Evolutionary conservation across 164 flowering plant species (phyloP), one percentile per base, ranked within the genome.

Genomic region (Stephania yunnanensis): DNA sequence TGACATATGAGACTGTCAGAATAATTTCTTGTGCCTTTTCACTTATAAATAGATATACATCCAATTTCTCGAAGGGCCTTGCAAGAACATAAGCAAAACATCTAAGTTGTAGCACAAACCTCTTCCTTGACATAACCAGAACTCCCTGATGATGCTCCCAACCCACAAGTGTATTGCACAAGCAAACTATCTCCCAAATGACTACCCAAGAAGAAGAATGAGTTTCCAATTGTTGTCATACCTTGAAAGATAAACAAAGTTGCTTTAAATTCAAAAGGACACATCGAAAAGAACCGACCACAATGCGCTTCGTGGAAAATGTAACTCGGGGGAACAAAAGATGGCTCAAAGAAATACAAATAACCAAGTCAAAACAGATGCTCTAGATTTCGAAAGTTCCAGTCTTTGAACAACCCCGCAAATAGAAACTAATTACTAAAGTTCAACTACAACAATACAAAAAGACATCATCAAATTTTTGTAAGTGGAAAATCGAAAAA

Each of bases 141-240:
- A 74, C 85, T 82, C 53, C 80, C 63, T 52, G 61, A 52, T 44
- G 94, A 78, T 46, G 85, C 46, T 73, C 88, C 87, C 61, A 75
- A 76, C 58, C 93, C 94, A 87, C 88, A 85, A 52, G 87, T 78
- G 79, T 79, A 96, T 80, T 96, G 99, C 83, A 96, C 99, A 75
- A 96, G 93, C 80, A 92, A 78, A 83, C 99, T 91, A 75, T 96
- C 99, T 50, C 99, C 99, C 82, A 94, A 78, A 68, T 97, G 95
- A 83, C 99, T 96, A 25, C 90, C 99, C 78, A 96, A 80, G 81
- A 96, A 96, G 80, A 96, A 91, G 64, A 96, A 83, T 4, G 97
- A 89, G 82, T 77, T 87, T 73, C 98, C 98, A 75, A 96, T 68
- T 72, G 91, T 87, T 69, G 97, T 81, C 66, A 96, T 89, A 50